A percentile compares a stretch with the other conserved stretches of the same genome.
These are phyloP conservation scores for Leccinum subtestaceum DNA, from an alignment of 768 basidiomycete species.

Conservation along the genomic window DNA sequence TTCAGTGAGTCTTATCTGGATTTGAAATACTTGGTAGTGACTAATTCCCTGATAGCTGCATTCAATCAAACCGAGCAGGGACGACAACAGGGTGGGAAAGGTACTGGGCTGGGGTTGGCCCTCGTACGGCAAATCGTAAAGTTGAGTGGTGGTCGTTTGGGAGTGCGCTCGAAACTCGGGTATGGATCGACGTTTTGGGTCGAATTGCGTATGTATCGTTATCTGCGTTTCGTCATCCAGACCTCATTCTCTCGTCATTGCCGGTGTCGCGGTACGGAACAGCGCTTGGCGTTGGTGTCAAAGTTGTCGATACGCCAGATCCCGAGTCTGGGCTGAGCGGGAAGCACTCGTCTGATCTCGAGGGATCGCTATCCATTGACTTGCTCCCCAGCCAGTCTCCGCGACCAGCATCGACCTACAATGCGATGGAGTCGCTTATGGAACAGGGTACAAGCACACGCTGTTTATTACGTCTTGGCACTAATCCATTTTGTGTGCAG, in stretches of 20 bases:
- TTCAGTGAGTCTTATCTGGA: slow-evolving; percentile 53
- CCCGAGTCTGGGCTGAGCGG: slow-evolving; percentile 22
- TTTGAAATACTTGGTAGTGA: background rate
- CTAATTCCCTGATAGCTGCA: slow-evolving; percentile 42
- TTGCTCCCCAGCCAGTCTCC: slow-evolving; percentile 17
- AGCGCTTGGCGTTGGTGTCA: slow-evolving; percentile 70
- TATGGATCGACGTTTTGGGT: slow-evolving; percentile 90
- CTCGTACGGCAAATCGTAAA: slow-evolving; percentile 79
- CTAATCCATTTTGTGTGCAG: slow-evolving; percentile 29
- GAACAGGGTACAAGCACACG: slow-evolving; percentile 46
- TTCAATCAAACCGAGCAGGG: slow-evolving; percentile 81
- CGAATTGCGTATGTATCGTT: slow-evolving; percentile 52
- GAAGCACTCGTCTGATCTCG: slow-evolving; percentile 22
- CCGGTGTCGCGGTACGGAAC: slow-evolving; percentile 2
- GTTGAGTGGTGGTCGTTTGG: slow-evolving; percentile 68
- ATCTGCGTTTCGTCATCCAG: slow-evolving; percentile 12
- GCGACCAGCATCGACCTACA: slow-evolving; percentile 12
- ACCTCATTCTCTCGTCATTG: slow-evolving; percentile 11
- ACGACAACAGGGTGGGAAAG: slow-evolving; percentile 68
- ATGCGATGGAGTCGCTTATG: slow-evolving; percentile 65
- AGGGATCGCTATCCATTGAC: slow-evolving; percentile 27
- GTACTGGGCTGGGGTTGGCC: slow-evolving; percentile 72
- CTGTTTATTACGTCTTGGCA: background rate
- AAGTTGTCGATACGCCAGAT: slow-evolving; percentile 37
- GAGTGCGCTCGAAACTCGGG: slow-evolving; percentile 59